These are phyloP conservation scores for Arabidopsis arenosa DNA, from an alignment of 345 rosid species.

Conservation along the genomic window DNA sequence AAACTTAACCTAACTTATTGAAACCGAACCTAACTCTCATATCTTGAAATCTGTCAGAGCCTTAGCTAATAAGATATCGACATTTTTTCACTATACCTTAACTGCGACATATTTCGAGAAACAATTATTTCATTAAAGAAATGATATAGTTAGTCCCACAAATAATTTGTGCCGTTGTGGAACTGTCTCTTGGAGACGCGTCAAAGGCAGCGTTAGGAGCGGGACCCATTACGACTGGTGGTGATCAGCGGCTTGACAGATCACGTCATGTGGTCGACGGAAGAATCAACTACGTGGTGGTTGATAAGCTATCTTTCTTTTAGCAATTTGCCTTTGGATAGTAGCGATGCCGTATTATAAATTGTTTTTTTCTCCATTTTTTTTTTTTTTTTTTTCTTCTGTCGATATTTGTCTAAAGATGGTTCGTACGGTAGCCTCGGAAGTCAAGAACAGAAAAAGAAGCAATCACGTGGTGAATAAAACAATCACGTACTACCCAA, in stretches of 20 bases:
- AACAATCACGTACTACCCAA: slow-evolving; percentile 29
- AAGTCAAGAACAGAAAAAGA: slow-evolving; percentile 23
- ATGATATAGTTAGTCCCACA: neutral
- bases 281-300: slow-evolving; percentile 42
- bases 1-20: neutral
- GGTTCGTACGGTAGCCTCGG: slow-evolving; percentile 30
- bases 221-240: slow-evolving; percentile 29
- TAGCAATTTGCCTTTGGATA: slow-evolving; percentile 18
- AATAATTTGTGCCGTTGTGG: slow-evolving; percentile 26
- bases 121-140: neutral
- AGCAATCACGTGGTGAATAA: slow-evolving; percentile 31
- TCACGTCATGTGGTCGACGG: slow-evolving; percentile 44
- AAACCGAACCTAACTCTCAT: slow-evolving; percentile 14
- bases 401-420: neutral
- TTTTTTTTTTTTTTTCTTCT: neutral
- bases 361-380: neutral
- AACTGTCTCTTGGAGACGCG: slow-evolving; percentile 38
- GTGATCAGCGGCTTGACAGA: slow-evolving; percentile 47
- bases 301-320: slow-evolving; percentile 44
- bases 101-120: slow-evolving; percentile 24
- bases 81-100: slow-evolving; percentile 13
- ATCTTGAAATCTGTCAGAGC: slow-evolving; percentile 12
- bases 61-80: slow-evolving; percentile 13
- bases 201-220: slow-evolving; percentile 24
- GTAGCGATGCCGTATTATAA: slow-evolving; percentile 34